Percentiles rank a stretch among this genome's conserved stretches.
phyloP scores from a whole-genome alignment of 2,329 filamentous ascomycete species.

The Cryphonectria radicalis region DNA sequence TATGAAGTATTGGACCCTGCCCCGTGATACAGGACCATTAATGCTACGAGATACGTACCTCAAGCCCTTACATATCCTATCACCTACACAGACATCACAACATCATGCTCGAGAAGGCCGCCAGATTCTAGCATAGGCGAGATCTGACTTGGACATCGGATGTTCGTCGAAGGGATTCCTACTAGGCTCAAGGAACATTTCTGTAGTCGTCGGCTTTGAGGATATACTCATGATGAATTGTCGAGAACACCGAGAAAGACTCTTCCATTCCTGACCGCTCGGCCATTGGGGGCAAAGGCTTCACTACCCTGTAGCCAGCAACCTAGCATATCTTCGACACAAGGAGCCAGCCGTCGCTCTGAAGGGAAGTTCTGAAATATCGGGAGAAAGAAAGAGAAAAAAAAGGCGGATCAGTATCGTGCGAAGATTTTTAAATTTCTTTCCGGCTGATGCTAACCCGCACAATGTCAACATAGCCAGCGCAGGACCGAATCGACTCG shows the following conservation, averaged over 20 bases:
- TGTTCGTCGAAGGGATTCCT: not conserved
- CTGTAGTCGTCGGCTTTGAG: not conserved
- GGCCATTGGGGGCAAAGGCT: not conserved
- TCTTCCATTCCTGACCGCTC: not conserved
- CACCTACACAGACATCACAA: not conserved
- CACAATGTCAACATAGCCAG: conserved; percentile 29
- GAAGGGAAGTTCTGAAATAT: not conserved
- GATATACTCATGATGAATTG: not conserved
- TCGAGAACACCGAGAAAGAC: not conserved
- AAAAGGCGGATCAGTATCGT: conserved; percentile 5
- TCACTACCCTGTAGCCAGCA: not conserved
- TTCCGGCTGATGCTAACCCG: conserved; percentile 30
- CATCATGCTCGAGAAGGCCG: not conserved
- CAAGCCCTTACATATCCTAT: not conserved
- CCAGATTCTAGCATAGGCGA: not conserved
- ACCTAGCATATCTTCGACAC: not conserved
- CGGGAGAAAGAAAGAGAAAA: not conserved
- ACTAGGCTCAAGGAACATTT: not conserved
- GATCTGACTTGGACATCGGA: not conserved
- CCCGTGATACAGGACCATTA: not conserved
- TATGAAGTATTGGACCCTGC: not conserved
- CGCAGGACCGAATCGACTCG: conserved; percentile 27
- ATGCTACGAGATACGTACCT: not conserved
- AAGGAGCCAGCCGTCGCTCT: not conserved
- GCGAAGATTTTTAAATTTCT: conserved; percentile 29